phyloP scores from a whole-genome alignment of 306 rosid species.

The Lithocarpus polystachyus region DNA sequence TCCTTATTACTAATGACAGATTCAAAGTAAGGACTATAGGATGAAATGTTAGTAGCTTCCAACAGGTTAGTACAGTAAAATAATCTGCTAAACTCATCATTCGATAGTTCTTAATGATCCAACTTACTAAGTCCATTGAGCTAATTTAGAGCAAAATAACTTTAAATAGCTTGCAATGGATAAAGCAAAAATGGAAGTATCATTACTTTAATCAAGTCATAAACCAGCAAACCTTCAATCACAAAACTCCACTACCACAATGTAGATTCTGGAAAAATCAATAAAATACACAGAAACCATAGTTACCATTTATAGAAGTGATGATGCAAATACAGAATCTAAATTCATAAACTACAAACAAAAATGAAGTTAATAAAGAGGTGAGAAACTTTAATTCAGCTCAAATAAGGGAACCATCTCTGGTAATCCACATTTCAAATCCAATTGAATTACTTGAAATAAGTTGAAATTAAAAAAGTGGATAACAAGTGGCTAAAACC shows the following conservation, averaged over 20 bases:
- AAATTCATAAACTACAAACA: conserved; percentile 3
- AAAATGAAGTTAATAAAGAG: not conserved
- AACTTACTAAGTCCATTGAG: too few relatives aligned
- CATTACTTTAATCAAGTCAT: conserved; percentile 7
- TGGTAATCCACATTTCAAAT: conserved; percentile 36
- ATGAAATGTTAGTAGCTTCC: too few relatives aligned
- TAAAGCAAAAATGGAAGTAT: too few relatives aligned
- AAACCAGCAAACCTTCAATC: conserved; percentile 18
- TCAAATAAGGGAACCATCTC: conserved; percentile 30
- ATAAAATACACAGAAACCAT: not conserved
- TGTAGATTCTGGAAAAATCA: conserved; percentile 27
- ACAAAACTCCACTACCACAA: conserved; percentile 18
- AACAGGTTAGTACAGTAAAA: too few relatives aligned
- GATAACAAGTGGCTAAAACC: conserved; percentile 40
- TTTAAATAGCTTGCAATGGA: too few relatives aligned
- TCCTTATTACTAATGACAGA: too few relatives aligned
- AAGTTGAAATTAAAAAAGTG: conserved; percentile 11
- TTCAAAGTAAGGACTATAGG: too few relatives aligned
- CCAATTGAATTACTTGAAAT: conserved; percentile 15
- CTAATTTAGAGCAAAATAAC: too few relatives aligned
- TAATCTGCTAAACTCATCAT: too few relatives aligned
- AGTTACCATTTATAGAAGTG: conserved; percentile 7
- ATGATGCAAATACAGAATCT: not conserved
- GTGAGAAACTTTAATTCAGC: not conserved
- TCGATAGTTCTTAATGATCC: too few relatives aligned